Conservation (phyloP, 352 stramenopile genomes). For the Globisporangium heterothallicum region DNA sequence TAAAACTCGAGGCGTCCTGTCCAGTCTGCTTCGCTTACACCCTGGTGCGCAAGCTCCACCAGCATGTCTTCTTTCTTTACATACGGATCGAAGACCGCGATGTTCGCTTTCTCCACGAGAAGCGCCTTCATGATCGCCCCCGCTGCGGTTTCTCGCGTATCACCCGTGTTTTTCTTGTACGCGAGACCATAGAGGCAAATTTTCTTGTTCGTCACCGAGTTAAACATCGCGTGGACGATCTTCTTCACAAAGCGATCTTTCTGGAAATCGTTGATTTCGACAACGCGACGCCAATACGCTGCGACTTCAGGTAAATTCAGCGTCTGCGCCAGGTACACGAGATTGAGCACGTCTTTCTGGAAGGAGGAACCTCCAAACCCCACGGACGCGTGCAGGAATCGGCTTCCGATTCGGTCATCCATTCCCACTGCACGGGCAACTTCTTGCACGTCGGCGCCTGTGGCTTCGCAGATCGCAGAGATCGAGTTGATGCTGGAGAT, state of each 20-base stretch:
- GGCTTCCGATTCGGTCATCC: constrained; percentile 96
- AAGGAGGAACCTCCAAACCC: constrained; percentile 99
- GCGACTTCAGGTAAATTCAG: constrained; percentile 98
- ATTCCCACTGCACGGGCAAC: constrained; percentile 96
- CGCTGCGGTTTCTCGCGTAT: constrained; percentile 97
- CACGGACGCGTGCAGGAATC: constrained; percentile 98
- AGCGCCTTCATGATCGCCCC: constrained; percentile 97
- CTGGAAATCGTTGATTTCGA: constrained; percentile 99
- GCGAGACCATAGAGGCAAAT: constrained; percentile 99
- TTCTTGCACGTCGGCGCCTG: constrained; percentile 96
- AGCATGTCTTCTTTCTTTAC: constrained; percentile 94
- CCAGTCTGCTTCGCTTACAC: constrained; percentile 90
- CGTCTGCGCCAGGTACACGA: constrained; percentile 98
- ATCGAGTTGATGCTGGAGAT: constrained; percentile 99
- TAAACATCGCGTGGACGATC: constrained; percentile 98
- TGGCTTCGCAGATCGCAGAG: constrained; percentile 98
- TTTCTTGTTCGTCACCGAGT: constrained; percentile 99
- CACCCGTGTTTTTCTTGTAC: constrained; percentile 99
- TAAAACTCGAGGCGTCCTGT: constrained; percentile 70
- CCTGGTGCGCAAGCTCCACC: constrained; percentile 77
- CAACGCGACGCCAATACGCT: constrained; percentile 98
- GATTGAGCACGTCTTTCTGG: constrained; percentile 99
- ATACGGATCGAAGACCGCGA: constrained; percentile 98
- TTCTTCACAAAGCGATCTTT: constrained; percentile 98
- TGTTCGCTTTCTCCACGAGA: constrained; percentile 92